phyloP scores from a whole-genome alignment of 495 filamentous ascomycete genomes.

The Antarctomyces pellizariae region DNA sequence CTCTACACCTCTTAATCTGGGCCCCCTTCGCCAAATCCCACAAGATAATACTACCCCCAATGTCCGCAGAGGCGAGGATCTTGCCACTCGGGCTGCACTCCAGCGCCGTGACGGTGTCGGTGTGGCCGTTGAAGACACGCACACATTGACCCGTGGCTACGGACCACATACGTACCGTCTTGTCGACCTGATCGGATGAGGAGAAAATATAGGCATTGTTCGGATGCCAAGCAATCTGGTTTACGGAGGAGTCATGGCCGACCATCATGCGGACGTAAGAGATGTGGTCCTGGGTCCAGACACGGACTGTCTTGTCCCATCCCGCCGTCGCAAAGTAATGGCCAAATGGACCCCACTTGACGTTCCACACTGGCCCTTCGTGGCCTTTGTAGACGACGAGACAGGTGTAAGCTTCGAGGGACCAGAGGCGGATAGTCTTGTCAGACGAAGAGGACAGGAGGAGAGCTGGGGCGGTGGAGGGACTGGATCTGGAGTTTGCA shows the following conservation, averaged over 20 bases:
- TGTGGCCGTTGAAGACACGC: slow-evolving; percentile 79
- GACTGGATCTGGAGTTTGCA: slow-evolving; percentile 19
- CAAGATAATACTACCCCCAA: slow-evolving; percentile 63
- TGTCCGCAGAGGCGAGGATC: slow-evolving; percentile 68
- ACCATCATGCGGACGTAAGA: slow-evolving; percentile 72
- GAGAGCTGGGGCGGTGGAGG: slow-evolving; percentile 40
- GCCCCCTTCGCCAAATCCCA: slow-evolving; percentile 78
- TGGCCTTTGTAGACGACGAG: slow-evolving; percentile 86
- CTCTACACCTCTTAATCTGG: slow-evolving; percentile 73
- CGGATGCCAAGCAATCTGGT: slow-evolving; percentile 69
- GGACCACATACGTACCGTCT: slow-evolving; percentile 94
- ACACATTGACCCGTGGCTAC: slow-evolving; percentile 63
- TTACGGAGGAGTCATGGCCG: slow-evolving; percentile 77
- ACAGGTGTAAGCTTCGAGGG: slow-evolving; percentile 66
- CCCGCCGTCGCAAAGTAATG: slow-evolving; percentile 84
- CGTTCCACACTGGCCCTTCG: slow-evolving; percentile 66
- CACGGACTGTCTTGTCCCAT: slow-evolving; percentile 68
- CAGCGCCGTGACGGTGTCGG: slow-evolving; percentile 57
- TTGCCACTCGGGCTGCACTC: slow-evolving; percentile 72
- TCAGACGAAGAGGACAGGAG: slow-evolving; percentile 77
- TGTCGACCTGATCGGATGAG: slow-evolving; percentile 52
- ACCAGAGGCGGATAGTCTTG: slow-evolving; percentile 76
- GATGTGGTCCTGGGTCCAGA: slow-evolving; percentile 81
- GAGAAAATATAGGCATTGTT: slow-evolving; percentile 87
- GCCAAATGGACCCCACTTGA: slow-evolving; percentile 79